Conservation (phyloP, 306 rosid species). For the Castanospermum australe region DNA sequence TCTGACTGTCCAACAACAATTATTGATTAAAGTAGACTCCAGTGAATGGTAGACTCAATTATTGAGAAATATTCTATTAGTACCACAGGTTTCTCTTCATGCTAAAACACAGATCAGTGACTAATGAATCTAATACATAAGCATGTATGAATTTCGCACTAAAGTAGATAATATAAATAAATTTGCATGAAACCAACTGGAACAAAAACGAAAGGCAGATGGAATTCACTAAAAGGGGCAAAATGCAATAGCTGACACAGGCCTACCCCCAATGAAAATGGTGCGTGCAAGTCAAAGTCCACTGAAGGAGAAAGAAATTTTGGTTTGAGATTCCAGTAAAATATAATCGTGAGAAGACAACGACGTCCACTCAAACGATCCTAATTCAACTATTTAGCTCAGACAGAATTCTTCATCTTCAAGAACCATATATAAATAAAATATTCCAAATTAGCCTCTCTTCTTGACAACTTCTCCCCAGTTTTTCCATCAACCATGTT, state of each 20-base stretch:
- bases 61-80: slow-evolving; percentile 11
- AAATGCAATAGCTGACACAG: slow-evolving; percentile 31
- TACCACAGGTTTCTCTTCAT: slow-evolving; percentile 11
- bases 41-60: not conserved
- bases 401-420: slow-evolving; percentile 13
- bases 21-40: not conserved
- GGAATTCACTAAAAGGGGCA: slow-evolving; percentile 8
- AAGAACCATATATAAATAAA: not conserved
- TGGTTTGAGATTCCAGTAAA: slow-evolving; percentile 3
- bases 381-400: slow-evolving; percentile 18
- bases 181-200: not conserved
- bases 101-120: not conserved
- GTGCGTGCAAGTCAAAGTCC: slow-evolving; percentile 16
- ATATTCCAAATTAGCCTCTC: slow-evolving; percentile 12
- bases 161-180: not conserved
- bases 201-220: not conserved
- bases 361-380: slow-evolving; percentile 1
- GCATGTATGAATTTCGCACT: not conserved
- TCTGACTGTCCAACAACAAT: not conserved
- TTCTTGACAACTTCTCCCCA: slow-evolving; percentile 2
- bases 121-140: not conserved
- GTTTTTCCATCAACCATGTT: slow-evolving; percentile 29
- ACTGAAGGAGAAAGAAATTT: slow-evolving; percentile 14
- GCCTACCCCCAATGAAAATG: slow-evolving; percentile 6
- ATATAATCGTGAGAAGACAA: slow-evolving; percentile 10